phyloP scores from a whole-genome alignment of 805 yeast species.

The Danielia oregonensis region DNA sequence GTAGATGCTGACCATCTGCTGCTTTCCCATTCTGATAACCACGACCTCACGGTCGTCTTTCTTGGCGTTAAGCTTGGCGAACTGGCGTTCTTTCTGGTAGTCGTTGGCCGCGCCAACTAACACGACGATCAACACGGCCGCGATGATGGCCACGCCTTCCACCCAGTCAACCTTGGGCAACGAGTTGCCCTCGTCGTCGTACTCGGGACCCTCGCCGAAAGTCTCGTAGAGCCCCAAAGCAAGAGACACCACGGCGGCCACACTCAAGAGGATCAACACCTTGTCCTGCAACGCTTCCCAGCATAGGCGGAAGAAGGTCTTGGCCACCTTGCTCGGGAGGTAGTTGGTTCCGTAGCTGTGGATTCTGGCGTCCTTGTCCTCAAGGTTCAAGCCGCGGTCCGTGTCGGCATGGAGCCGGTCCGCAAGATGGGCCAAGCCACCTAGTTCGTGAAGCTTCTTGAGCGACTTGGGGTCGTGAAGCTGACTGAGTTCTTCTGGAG shows the following conservation, averaged over 20 bases:
- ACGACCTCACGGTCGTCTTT: slow-evolving; percentile 80
- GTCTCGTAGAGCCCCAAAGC: slow-evolving; percentile 91
- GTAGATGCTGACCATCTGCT: slow-evolving; percentile 63
- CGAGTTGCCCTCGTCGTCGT: slow-evolving; percentile 73
- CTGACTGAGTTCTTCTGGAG: slow-evolving; percentile 34
- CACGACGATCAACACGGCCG: slow-evolving; percentile 87
- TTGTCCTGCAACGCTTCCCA: slow-evolving; percentile 88
- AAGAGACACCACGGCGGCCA: slow-evolving; percentile 86
- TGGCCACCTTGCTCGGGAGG: slow-evolving; percentile 69
- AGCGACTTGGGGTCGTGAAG: slow-evolving; percentile 66
- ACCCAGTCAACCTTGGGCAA: slow-evolving; percentile 94
- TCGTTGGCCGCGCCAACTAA: slow-evolving; percentile 94
- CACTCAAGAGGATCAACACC: slow-evolving; percentile 74
- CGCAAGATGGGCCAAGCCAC: slow-evolving; percentile 40
- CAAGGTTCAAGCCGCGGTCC: slow-evolving; percentile 38
- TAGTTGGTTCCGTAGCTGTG: slow-evolving; percentile 63
- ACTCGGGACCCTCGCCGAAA: slow-evolving; percentile 75
- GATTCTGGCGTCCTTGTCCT: slow-evolving; percentile 37
- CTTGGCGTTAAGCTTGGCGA: slow-evolving; percentile 80
- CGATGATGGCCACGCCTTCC: slow-evolving; percentile 96
- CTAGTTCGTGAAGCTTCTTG: slow-evolving; percentile 34
- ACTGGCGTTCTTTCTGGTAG: slow-evolving; percentile 93
- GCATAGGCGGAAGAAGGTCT: slow-evolving; percentile 64
- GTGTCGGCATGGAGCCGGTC: slow-evolving; percentile 34
- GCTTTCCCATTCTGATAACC: slow-evolving; percentile 70